phyloP scores from a whole-genome alignment of 345 rosid genomes.

The Eucalyptus sp. region DNA sequence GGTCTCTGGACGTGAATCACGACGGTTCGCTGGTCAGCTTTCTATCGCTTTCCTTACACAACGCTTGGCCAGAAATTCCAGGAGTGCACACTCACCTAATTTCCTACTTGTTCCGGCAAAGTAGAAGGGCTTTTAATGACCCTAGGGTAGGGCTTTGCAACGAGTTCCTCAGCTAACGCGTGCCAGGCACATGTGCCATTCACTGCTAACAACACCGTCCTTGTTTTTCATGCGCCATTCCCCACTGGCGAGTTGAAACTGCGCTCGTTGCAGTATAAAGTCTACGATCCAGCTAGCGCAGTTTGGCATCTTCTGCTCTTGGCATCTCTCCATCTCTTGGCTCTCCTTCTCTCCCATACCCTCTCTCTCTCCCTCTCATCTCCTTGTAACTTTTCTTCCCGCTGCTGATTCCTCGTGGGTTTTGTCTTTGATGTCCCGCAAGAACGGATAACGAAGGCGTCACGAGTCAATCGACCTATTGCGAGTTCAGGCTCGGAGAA shows the following conservation, averaged over 20 bases:
- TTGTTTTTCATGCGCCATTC: background rate
- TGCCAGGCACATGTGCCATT: background rate
- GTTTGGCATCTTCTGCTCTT: conserved; percentile 34
- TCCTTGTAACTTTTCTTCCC: background rate
- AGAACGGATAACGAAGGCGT: rapidly evolving
- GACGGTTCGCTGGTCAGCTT: background rate
- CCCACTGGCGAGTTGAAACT: background rate
- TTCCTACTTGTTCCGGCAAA: background rate
- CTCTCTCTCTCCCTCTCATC: background rate
- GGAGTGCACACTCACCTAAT: background rate
- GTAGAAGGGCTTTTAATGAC: background rate
- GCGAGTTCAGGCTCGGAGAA: background rate
- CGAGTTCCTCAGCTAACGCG: background rate
- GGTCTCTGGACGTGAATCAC: background rate
- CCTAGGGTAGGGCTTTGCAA: background rate
- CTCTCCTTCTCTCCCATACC: background rate
- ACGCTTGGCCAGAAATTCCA: background rate
- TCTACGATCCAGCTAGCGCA: conserved; percentile 11
- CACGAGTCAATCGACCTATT: rapidly evolving
- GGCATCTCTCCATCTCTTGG: conserved; percentile 20
- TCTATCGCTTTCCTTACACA: background rate
- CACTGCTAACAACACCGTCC: background rate
- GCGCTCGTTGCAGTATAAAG: background rate
- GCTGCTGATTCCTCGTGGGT: background rate
- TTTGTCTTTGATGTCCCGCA: background rate